A percentile compares a stretch with the other conserved stretches of the same genome.
These are phyloP conservation scores for Hypholoma sublateritium DNA, from an alignment of 768 basidiomycete species.

Conservation along the genomic window DNA sequence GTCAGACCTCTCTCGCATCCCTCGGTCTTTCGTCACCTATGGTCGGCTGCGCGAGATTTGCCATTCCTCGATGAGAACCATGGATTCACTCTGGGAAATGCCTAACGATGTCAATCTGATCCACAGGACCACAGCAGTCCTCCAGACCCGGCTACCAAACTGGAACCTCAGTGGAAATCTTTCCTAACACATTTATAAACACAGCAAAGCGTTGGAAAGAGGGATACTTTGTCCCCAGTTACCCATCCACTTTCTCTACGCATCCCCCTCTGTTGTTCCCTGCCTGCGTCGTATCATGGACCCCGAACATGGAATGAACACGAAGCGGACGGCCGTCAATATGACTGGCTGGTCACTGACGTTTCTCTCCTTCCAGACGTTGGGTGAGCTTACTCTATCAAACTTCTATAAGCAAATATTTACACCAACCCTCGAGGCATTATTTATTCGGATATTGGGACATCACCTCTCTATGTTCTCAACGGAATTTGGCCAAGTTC, in stretches of 20 bases:
- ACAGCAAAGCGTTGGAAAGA: too few species aligned
- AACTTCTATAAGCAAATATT: neutral
- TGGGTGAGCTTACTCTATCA: neutral
- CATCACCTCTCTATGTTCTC: conserved; percentile 62
- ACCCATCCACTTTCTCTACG: too few species aligned
- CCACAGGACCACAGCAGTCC: too few species aligned
- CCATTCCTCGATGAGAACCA: neutral
- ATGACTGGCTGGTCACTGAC: neutral
- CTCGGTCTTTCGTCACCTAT: neutral
- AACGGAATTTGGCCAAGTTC: conserved; percentile 61
- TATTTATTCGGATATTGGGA: conserved; percentile 53
- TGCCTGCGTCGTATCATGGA: neutral
- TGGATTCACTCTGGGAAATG: neutral
- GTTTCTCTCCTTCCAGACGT: neutral
- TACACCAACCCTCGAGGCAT: conserved; percentile 30
- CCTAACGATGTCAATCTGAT: too few species aligned
- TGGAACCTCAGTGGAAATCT: too few species aligned
- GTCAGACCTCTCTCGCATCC: neutral
- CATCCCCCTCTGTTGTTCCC: neutral
- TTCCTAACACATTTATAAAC: too few species aligned
- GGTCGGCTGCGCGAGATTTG: neutral
- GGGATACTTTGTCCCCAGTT: too few species aligned
- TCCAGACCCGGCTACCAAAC: neutral
- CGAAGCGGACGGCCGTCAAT: neutral
- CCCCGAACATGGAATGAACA: neutral